Evolutionary conservation across 345 rosid species (phyloP), one percentile per base, ranked within the genome.

Genomic region (Cardamine chenopodiifolia): DNA sequence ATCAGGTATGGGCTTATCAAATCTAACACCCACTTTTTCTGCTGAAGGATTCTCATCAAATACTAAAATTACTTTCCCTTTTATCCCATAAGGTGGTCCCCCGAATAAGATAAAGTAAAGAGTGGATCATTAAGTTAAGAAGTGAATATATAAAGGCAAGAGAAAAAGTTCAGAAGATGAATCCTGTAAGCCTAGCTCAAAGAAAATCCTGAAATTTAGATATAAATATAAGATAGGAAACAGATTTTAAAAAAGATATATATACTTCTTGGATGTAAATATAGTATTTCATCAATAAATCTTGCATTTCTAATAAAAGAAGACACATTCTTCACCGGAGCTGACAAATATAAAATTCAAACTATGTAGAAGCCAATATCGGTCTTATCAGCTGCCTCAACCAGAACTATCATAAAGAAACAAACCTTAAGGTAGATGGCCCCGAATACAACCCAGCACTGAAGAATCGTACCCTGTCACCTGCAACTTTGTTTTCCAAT

Each of bases 11-110:
- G 86, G 83, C 77, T 86, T 85, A 78, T 91, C 94, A 88, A 91
- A 93, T 77, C 82, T 89, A 69, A 91, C 92, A 40, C 98, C 98
- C 71, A 91, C 81, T 83, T 93, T 93, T 83, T 93, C 91, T 40
- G 98, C 86, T 61, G 75, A 61, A 79, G 88, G 88, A 84, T 88
- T 91, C 53, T 85, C 91, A 67, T 84, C 90, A 62, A 89, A 93
- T 45, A 72, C 82, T 62, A 91, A 83, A 12, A 75, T 72, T 55
- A 91, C 92, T 74, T 78, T 87, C 76, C 98, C 98, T 58, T 88
- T 87, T 66, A 57, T 67, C 57, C 94, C 96, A 75, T 68, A 54
- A 29, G 78, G 25, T 12, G 94, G 97, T 52, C 90, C 98, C 84
- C 98, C 90, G 76, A 59, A 74, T 66, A 74, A 57, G 55, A 37